phyloP scores from a whole-genome alignment of 2,329 filamentous ascomycete species.

The Cladosporium sp. region DNA sequence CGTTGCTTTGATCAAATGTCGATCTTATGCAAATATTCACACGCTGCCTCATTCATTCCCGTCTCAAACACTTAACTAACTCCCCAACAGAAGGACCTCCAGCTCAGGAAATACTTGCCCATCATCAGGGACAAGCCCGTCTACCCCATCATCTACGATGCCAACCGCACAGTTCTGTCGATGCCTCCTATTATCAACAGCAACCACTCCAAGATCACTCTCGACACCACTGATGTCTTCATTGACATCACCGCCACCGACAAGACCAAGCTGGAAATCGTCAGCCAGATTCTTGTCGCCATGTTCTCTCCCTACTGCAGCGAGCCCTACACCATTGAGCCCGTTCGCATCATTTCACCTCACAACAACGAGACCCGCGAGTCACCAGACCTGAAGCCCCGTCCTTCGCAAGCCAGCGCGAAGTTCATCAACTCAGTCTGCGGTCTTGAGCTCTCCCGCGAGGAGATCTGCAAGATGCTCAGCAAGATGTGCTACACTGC shows the following conservation, averaged over 20 bases:
- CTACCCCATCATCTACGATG: constrained; percentile 94
- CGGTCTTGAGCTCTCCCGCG: constrained; percentile 73
- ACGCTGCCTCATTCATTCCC: not conserved
- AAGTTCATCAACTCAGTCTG: constrained; percentile 94
- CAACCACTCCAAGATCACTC: constrained; percentile 92
- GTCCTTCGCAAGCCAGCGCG: constrained; percentile 77
- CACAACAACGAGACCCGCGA: constrained; percentile 84
- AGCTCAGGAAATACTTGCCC: constrained; percentile 85
- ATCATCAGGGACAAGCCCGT: constrained; percentile 93
- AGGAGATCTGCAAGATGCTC: constrained; percentile 76
- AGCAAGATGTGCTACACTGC: constrained; percentile 88
- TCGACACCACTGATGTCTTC: constrained; percentile 89
- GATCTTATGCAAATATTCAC: not conserved
- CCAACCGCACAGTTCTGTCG: constrained; percentile 83
- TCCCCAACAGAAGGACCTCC: constrained; percentile 73
- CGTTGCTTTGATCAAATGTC: not conserved
- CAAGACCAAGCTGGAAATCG: constrained; percentile 92
- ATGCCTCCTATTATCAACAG: constrained; percentile 97
- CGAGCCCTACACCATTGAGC: constrained; percentile 90
- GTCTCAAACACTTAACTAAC: constrained; percentile 22
- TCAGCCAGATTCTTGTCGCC: constrained; percentile 90
- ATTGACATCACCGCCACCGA: constrained; percentile 97
- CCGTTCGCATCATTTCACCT: constrained; percentile 85
- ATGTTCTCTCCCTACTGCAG: constrained; percentile 95
- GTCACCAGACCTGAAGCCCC: constrained; percentile 77